Evolutionary conservation across 140 eudicot species (phyloP).

Genomic region (Anethum foeniculum): DNA sequence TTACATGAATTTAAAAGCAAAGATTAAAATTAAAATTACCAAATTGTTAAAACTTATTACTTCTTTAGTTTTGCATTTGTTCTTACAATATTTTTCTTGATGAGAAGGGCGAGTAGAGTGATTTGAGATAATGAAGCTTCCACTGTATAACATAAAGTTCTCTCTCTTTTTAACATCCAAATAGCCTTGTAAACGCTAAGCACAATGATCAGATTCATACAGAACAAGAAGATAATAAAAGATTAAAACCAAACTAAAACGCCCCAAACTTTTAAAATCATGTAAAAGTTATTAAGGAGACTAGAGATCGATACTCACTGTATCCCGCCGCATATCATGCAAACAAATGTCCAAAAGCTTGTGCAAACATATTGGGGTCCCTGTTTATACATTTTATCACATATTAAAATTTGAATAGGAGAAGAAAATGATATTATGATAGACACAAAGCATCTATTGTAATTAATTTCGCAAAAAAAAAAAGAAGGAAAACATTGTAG

Average conservation of each 20-base stretch:
- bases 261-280: neutral
- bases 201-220: neutral
- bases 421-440: neutral
- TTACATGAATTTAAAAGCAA: neutral
- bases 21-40: no score
- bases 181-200: neutral
- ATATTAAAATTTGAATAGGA: neutral
- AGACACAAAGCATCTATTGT: neutral
- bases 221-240: neutral
- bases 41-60: neutral
- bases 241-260: neutral
- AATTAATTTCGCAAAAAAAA: no score
- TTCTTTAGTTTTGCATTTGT: neutral
- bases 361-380: conserved; percentile 98
- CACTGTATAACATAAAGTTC: neutral
- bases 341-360: conserved; percentile 83
- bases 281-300: neutral
- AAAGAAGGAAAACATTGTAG: no score
- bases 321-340: conserved; percentile 86
- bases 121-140: neutral
- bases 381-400: conserved; percentile 26
- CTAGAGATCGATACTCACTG: conserved; percentile 51
- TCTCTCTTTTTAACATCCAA: neutral
- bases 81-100: neutral
- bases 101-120: neutral